Evolutionary conservation across 1,284 basidiomycete genomes (phyloP).

Genomic region (Amylostereum chailletii): DNA sequence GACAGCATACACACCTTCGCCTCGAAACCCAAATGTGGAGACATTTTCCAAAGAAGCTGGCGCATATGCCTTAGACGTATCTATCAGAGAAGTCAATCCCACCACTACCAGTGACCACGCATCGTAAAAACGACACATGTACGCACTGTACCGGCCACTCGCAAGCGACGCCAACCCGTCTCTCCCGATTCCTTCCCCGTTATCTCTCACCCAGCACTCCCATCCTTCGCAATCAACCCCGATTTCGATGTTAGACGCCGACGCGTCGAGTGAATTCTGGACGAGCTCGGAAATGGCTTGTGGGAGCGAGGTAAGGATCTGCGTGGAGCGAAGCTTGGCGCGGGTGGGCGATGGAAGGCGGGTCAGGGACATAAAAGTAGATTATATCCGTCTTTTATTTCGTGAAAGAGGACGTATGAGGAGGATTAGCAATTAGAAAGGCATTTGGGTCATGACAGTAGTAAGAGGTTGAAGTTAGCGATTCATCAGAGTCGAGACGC

Average conservation of each 20-base stretch:
- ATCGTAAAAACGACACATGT: neutral
- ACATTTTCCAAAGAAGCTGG: conserved; percentile 37
- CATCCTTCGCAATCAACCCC: conserved; percentile 63
- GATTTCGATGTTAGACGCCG: conserved; percentile 50
- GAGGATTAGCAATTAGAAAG: too few relatives aligned
- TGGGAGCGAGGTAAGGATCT: conserved; percentile 74
- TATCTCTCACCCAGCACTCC: conserved; percentile 76
- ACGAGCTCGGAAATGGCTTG: conserved; percentile 76
- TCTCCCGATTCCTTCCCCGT: conserved; percentile 68
- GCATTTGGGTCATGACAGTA: too few relatives aligned
- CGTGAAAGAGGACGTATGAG: too few relatives aligned
- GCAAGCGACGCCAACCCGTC: conserved; percentile 50
- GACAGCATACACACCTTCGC: conserved; percentile 58
- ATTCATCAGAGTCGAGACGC: too few relatives aligned
- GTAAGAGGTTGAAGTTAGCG: too few relatives aligned
- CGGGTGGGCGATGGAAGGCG: conserved; percentile 45
- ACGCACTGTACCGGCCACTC: conserved; percentile 58
- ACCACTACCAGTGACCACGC: conserved; percentile 1
- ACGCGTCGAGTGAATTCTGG: conserved; percentile 78
- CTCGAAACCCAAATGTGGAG: conserved; percentile 80
- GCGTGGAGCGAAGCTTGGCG: conserved; percentile 67
- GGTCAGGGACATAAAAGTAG: conserved; percentile 10
- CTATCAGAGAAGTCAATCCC: conserved; percentile 23
- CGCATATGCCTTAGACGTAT: conserved; percentile 64
- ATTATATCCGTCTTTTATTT: too few relatives aligned